Base-by-base conservation (phyloP, 495 filamentous ascomycete species). In the Glarea lozoyensis region DNA sequence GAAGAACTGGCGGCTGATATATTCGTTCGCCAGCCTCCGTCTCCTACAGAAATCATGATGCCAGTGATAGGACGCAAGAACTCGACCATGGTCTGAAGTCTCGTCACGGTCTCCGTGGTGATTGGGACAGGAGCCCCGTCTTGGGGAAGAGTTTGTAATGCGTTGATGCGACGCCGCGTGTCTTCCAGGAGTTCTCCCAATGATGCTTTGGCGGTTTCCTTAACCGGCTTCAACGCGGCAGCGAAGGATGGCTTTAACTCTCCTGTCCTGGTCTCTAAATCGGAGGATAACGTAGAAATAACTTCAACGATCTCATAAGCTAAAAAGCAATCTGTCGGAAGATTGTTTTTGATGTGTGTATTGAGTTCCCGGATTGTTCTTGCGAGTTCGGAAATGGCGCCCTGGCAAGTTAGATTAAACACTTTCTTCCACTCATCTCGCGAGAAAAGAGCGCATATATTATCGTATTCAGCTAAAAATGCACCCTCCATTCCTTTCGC, bases 301-400 rank as follows among this genome's bases (percentile, higher is more conserved):
- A 94, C 86, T 52, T 94, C 90, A 33, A 94, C 83, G 41, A 97
- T 88, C 57, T 99, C 92, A 58, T 93, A 99, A 3, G 88, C 88
- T 18, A 99, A 73, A 58, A 84, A 99, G 64, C 93, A 95, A 62
- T 99, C 92, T 1, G 88, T 97, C 53, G 76, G 79, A 30, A 96
- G 67, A 56, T 95, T 88, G 22, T 74, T 59, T 57, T 84, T 83
- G 59, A 97, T 88, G 57, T 95, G 88, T 25, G 76, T 70, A 60
- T 97, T 94, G 18, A 99, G 69, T 50, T 96, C 92, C 10, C 81
- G 76, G 20, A 99, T 62, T 0, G 93, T 96, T 53, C 86, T 79
- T 19, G 83, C 76, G 55, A 96, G 82, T 47, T 94, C 86, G 1
- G 74, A 71, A 52, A 97, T 73, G 20, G 88, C 71, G 16, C 72